Base-by-base conservation (phyloP, 768 basidiomycete genomes). In the Crucibulum laeve region DNA sequence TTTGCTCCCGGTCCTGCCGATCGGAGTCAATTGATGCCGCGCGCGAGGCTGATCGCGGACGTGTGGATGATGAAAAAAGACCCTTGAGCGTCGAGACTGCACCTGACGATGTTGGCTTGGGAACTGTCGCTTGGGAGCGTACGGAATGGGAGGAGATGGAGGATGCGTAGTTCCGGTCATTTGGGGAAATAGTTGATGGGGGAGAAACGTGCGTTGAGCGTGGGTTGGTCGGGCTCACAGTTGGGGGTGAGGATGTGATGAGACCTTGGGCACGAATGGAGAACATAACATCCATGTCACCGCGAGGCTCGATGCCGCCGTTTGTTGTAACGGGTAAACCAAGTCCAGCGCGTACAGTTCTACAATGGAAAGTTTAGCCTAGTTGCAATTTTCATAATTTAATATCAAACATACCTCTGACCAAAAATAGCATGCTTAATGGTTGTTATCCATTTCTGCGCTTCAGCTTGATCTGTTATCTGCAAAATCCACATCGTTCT, bases 261-360 rank as follows among this genome's bases (percentile, higher is more conserved):
- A 80, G 62, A n/a, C 76, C 80, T 52, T 87, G 84, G 24, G 79
- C 70, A 38, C 82, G 81, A 71, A 90, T 87, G 23, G 84, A 83
- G 25, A 90, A 70, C 77, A 88, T 85, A 37, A 89, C 87, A 56
- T 90, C 87, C 68, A 90, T 77, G 55, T 90, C 87, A 4, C 87
- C 87, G 36, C 80, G 72, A 17, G 85, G 86, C 47, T 87, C 87
- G 21, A 74, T 64, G 13, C 65, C 68, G 17, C 70, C 65, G 3
- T 7, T 7, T 7, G 65, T 52, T 17, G 63, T 62, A 30, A 64
- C 64, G 0, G 70, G 56, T 21, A 77, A 61, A 25, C 77, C 75
- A 10, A 89, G 60, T 13, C 87, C 87, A 6, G 81, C 84, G 17
- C 84, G 82, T 21, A 84, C 64, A 28, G 84, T 80, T 52, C 87